Evolutionary conservation across 2,329 filamentous ascomycete genomes (phyloP).

Genomic region (Endocalyx cinctus): DNA sequence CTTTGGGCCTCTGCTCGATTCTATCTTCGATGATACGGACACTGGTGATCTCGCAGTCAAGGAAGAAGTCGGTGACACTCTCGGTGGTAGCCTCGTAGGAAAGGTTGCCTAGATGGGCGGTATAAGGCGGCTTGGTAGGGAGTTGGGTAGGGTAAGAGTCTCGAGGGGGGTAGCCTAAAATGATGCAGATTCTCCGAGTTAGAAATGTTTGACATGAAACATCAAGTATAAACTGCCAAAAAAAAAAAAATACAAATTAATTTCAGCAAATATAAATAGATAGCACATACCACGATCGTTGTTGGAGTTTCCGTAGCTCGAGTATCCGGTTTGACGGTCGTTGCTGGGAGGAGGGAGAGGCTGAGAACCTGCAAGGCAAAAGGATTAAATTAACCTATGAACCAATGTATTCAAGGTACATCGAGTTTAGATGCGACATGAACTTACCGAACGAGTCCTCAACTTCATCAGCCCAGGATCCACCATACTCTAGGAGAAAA

Average conservation of each 20-base stretch:
- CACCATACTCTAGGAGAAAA: conserved; percentile 45
- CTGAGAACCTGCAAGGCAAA: conserved; percentile 52
- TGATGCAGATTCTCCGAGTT: conserved; percentile 2
- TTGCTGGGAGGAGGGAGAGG: conserved; percentile 42
- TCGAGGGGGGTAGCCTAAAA: conserved; percentile 56
- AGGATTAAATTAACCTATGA: too few relatives aligned
- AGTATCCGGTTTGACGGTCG: conserved; percentile 21
- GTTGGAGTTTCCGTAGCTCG: conserved; percentile 20
- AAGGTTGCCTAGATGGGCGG: conserved; percentile 92
- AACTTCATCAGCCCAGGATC: conserved; percentile 99
- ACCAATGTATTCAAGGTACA: too few relatives aligned
- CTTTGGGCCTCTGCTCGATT: conserved; percentile 88
- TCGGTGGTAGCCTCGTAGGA: conserved; percentile 88
- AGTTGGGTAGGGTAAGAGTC: conserved; percentile 70
- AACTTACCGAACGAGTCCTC: conserved; percentile 78
- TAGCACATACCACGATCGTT: conserved; percentile 29
- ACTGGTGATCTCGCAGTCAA: conserved; percentile 77
- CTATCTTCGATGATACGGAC: conserved; percentile 97
- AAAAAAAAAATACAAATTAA: too few relatives aligned
- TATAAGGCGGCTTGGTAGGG: conserved; percentile 89
- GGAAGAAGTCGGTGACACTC: conserved; percentile 82
- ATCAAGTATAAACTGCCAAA: too few relatives aligned
- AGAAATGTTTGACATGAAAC: too few relatives aligned
- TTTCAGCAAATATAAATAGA: background rate
- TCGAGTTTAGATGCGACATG: too few relatives aligned